Percentiles rank a stretch among this genome's conserved stretches.
Conservation (phyloP, 441 rosid species). For the Mallotus japonicus region DNA sequence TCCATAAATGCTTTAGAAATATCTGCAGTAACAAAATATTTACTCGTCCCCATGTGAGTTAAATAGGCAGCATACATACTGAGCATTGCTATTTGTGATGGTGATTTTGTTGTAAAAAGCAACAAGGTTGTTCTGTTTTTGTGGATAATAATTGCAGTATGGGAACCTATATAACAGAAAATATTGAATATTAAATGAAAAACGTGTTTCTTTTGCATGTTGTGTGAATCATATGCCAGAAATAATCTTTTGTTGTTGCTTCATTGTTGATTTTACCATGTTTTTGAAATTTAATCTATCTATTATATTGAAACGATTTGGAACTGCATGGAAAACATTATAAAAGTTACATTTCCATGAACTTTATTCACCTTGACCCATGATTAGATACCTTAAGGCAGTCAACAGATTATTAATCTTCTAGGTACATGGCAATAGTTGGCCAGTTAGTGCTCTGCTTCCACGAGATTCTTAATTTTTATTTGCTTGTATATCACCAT, state of each 20-base stretch:
- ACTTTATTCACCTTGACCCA: constrained; percentile 13
- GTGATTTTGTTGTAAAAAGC: not conserved
- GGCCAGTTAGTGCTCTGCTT: not conserved
- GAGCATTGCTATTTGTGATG: not conserved
- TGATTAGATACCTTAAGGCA: constrained; percentile 10
- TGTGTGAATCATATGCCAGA: not conserved
- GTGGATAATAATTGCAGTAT: not conserved
- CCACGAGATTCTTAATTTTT: not conserved
- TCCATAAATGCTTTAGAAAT: not conserved
- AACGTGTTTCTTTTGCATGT: not conserved
- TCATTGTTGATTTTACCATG: not conserved
- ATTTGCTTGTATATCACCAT: not conserved
- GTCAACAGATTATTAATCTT: not conserved
- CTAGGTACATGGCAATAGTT: not conserved
- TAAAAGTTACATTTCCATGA: constrained; percentile 7
- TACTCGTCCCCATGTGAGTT: not conserved
- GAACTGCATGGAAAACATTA: not conserved
- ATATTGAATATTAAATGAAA: not conserved
- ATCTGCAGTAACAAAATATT: not conserved
- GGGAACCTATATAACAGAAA: not conserved
- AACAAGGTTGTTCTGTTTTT: not conserved
- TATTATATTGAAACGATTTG: no score
- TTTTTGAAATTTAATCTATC: not conserved
- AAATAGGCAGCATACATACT: not conserved
- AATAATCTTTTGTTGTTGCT: not conserved